Base-by-base conservation (phyloP, 2,329 filamentous ascomycete species). In the Zarea fungicola region DNA sequence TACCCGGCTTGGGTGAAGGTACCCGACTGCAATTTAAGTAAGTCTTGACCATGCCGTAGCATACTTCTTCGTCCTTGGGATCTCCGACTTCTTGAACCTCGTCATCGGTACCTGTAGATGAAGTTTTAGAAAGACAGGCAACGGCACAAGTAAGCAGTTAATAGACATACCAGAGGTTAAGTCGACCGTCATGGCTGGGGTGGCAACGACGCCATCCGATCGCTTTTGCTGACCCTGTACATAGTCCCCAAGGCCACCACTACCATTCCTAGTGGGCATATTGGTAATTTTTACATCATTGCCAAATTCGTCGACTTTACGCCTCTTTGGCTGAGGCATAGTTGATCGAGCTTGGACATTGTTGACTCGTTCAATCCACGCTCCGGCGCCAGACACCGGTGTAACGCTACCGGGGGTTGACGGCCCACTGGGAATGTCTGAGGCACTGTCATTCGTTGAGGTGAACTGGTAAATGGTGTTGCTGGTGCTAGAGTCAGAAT, bases 41-140 rank as follows among this genome's bases (percentile, higher is more conserved):
- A 3, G 83, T 77, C 48, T 89, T 83, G 18, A 95, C 67, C 67
- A 86, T 85, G 35, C 89, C 89, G 60, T 87, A 90, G 66, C 89
- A 95, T 4, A 95, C 85, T 59, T 89, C 82, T 60, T 88, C 80
- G 18, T 83, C 76, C 40, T 73, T 77, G 25, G 81, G 74, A 49
- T 87, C 77, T 35, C 76, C 74, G 13, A 83, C 65, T 29, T 82
- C 70, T 18, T 77, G 66, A 4, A 81, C 60, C 9, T 85, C 80
- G 22, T 82, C 78, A 36, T 86, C 83, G 55, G 60, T 60, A 25
- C 60, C 60, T 62, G 25, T 36, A 57, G 51, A 60, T 1, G 18
- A 57, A 18, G 28, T 50, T 40, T 40, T 42, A 49, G 45, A 18
- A 11, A 47, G 22, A 6, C 29, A n/a, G n/a, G 26, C 35, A 31